Evolutionary conservation across 2,329 filamentous ascomycete species (phyloP).

Genomic region (Chrysosporium queenslandicum): DNA sequence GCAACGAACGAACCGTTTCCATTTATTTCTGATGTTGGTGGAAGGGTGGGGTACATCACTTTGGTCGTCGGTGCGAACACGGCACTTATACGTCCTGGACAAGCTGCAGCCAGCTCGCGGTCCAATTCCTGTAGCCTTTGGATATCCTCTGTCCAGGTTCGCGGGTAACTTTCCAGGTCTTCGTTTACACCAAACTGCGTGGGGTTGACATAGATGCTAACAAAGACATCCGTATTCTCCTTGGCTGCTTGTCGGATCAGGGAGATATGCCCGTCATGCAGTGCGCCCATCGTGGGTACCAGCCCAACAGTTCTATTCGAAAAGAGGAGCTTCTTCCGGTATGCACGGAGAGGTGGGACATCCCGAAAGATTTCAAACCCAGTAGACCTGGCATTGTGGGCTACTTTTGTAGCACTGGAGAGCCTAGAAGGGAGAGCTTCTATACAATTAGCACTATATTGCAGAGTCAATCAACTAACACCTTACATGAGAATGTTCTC

Average conservation of each 20-base stretch:
- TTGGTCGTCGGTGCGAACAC: constrained; percentile 76
- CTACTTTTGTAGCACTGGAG: background rate
- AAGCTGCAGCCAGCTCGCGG: constrained; percentile 47
- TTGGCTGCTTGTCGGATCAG: constrained; percentile 73
- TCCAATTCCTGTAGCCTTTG: constrained; percentile 58
- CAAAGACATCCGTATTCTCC: constrained; percentile 77
- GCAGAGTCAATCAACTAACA: constrained; percentile 10
- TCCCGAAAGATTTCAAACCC: constrained; percentile 56
- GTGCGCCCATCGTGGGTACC: constrained; percentile 93
- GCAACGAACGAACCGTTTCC: constrained; percentile 83
- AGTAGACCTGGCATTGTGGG: constrained; percentile 21
- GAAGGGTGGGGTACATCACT: constrained; percentile 81
- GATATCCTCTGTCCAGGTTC: constrained; percentile 75
- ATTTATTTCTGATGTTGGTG: constrained; percentile 58
- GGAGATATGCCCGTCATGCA: constrained; percentile 81
- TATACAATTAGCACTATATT: constrained; percentile 15
- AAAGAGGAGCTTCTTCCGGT: constrained; percentile 56
- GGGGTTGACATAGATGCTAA: constrained; percentile 92
- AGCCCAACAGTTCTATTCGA: constrained; percentile 67
- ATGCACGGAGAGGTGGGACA: constrained; percentile 59
- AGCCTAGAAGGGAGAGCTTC: constrained; percentile 13
- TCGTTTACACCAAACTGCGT: constrained; percentile 88
- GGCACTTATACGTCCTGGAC: constrained; percentile 60
- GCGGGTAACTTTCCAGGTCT: constrained; percentile 79
- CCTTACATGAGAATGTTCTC: constrained; percentile 20